A percentile compares a stretch with the other conserved stretches of the same genome.
These are phyloP conservation scores for Camellia sinensis DNA, from an alignment of 148 eudicot genomes.

Conservation along the genomic window DNA sequence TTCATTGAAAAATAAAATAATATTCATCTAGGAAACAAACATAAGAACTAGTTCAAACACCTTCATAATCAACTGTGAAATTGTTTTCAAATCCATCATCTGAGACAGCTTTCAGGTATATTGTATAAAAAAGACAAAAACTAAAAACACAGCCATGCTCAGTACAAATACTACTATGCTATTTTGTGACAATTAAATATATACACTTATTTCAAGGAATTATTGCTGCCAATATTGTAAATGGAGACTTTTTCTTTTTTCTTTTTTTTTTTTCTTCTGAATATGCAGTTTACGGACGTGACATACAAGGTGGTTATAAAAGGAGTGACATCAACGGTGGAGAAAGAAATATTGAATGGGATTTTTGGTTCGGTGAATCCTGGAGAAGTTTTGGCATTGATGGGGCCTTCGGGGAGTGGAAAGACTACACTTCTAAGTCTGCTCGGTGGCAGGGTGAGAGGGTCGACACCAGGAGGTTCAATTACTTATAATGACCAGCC, in stretches of 20 bases:
- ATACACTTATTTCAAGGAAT: neutral
- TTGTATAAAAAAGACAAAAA: too few species aligned
- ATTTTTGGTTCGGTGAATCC: constrained; percentile 83
- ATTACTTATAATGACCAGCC: constrained; percentile 87
- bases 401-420: constrained; percentile 99
- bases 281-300: constrained; percentile 77
- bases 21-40: too few species aligned
- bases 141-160: too few species aligned
- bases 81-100: too few species aligned
- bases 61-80: too few species aligned
- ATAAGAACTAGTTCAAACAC: too few species aligned
- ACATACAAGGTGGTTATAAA: constrained; percentile 65
- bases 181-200: neutral
- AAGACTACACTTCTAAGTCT: constrained; percentile 82
- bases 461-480: constrained; percentile 48
- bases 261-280: neutral
- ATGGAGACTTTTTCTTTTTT: neutral
- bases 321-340: constrained; percentile 59
- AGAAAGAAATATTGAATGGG: constrained; percentile 73
- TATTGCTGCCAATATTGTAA: too few species aligned
- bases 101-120: too few species aligned
- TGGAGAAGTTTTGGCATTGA: constrained; percentile 86
- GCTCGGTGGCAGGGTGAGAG: constrained; percentile 72
- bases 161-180: too few species aligned
- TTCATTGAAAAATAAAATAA: too few species aligned